Percentiles rank a stretch among this genome's conserved stretches.
phyloP scores from a whole-genome alignment of 768 basidiomycete species.

The Pleurotus salmoneostramineus region DNA sequence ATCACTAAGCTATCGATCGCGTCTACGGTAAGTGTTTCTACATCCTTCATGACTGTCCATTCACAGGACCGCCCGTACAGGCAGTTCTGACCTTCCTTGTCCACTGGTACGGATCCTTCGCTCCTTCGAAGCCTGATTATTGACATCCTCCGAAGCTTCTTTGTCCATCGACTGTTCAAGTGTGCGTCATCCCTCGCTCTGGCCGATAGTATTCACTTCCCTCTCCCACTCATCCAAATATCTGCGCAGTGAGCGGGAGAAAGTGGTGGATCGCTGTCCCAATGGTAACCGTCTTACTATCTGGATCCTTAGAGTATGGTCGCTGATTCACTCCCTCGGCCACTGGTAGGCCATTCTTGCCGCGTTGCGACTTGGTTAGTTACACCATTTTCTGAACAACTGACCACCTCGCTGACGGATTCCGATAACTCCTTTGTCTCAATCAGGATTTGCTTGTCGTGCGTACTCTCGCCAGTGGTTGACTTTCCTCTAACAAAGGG shows the following conservation, averaged over 20 bases:
- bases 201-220: neutral
- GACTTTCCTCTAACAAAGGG: neutral
- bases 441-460: conserved; percentile 25
- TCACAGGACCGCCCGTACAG: neutral
- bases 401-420: neutral
- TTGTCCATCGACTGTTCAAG: conserved; percentile 33
- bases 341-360: conserved; percentile 19
- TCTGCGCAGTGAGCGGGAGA: conserved; percentile 27
- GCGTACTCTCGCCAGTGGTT: conserved; percentile 2
- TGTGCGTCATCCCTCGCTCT: conserved; percentile 19
- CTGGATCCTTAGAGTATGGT: neutral
- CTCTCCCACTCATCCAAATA: neutral
- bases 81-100: conserved; percentile 8
- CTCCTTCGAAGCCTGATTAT: neutral
- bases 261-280: conserved; percentile 28
- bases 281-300: conserved; percentile 18
- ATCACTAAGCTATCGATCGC: neutral
- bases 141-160: conserved; percentile 21
- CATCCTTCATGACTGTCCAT: neutral
- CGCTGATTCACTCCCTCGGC: too few species aligned
- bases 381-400: neutral
- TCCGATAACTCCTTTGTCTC: neutral
- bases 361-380: conserved; percentile 22
- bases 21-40: neutral
- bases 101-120: conserved; percentile 1